phyloP scores from a whole-genome alignment of 768 basidiomycete species.

The Lentinus brumalis region DNA sequence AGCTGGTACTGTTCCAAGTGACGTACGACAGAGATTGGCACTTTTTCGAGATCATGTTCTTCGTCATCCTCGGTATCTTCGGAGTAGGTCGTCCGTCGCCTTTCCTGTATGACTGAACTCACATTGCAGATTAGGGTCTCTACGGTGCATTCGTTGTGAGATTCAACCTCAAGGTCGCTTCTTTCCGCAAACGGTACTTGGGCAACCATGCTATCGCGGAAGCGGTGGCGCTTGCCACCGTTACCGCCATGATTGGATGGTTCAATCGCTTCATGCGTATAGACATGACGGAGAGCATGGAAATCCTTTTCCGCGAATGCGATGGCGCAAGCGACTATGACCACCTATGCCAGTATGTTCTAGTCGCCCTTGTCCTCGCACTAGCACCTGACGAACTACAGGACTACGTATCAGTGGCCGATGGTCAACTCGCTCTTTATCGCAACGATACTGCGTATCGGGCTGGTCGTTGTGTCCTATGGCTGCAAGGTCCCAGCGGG shows the following conservation, averaged over 20 bases:
- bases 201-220: slow-evolving; percentile 84
- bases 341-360: slow-evolving; percentile 90
- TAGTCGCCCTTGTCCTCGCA: background rate
- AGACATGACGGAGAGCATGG: slow-evolving; percentile 97
- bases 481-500: slow-evolving; percentile 97
- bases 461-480: slow-evolving; percentile 88
- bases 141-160: slow-evolving; percentile 98
- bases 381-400: slow-evolving; percentile 32
- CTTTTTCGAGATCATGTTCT: slow-evolving; percentile 98
- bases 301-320: slow-evolving; percentile 93
- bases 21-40: slow-evolving; percentile 99
- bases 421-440: slow-evolving; percentile 92
- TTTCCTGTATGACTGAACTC: background rate
- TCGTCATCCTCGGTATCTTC: slow-evolving; percentile 92
- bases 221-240: slow-evolving; percentile 80
- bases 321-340: slow-evolving; percentile 90
- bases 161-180: slow-evolving; percentile 93
- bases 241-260: slow-evolving; percentile 92
- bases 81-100: slow-evolving; percentile 57
- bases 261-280: slow-evolving; percentile 93
- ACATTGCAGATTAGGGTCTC: slow-evolving; percentile 62
- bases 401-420: slow-evolving; percentile 89
- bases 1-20: slow-evolving; percentile 96
- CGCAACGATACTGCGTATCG: slow-evolving; percentile 86
- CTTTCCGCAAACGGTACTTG: slow-evolving; percentile 91